Evolutionary conservation across 306 rosid species (phyloP).

Genomic region (Cucumis melo): DNA sequence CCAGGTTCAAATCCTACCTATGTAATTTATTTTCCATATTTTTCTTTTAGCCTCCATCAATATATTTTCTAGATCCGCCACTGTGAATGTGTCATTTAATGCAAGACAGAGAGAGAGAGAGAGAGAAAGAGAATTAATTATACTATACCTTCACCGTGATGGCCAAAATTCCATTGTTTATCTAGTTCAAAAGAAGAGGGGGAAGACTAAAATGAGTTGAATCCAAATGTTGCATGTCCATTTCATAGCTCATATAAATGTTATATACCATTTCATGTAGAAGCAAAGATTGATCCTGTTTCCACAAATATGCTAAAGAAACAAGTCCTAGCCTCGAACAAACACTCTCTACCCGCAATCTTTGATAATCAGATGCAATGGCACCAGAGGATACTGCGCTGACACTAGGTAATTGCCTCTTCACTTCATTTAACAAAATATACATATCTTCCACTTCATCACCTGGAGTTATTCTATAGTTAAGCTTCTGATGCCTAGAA

Average conservation of each 20-base stretch:
- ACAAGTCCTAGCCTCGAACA: conserved; percentile 99
- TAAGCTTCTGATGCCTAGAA: conserved; percentile 73
- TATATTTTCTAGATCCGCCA: too few species aligned
- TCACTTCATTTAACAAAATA: conserved; percentile 72
- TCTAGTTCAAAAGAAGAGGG: conserved; percentile 27
- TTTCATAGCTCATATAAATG: conserved; percentile 7
- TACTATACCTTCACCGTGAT: conserved; percentile 89
- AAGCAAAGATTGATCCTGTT: conserved; percentile 87
- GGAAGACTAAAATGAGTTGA: not conserved
- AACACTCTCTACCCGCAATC: conserved; percentile 92
- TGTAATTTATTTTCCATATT: too few species aligned
- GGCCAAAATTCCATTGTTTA: conserved; percentile 63
- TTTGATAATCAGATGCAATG: conserved; percentile 95
- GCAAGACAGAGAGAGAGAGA: not conserved
- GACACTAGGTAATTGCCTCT: conserved; percentile 68
- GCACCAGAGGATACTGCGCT: conserved; percentile 91
- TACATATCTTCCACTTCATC: conserved; percentile 97
- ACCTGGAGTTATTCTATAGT: conserved; percentile 66
- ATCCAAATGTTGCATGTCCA: not conserved
- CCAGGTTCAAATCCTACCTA: too few species aligned
- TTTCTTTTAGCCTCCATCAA: too few species aligned
- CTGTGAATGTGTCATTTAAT: not conserved
- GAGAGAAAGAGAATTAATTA: conserved; percentile 5
- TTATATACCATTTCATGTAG: conserved; percentile 85
- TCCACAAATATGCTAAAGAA: conserved; percentile 95